Evolutionary conservation across 495 filamentous ascomycete genomes (phyloP), one percentile per base, ranked within the genome.

Genomic region (Aspergillus ellipticus): DNA sequence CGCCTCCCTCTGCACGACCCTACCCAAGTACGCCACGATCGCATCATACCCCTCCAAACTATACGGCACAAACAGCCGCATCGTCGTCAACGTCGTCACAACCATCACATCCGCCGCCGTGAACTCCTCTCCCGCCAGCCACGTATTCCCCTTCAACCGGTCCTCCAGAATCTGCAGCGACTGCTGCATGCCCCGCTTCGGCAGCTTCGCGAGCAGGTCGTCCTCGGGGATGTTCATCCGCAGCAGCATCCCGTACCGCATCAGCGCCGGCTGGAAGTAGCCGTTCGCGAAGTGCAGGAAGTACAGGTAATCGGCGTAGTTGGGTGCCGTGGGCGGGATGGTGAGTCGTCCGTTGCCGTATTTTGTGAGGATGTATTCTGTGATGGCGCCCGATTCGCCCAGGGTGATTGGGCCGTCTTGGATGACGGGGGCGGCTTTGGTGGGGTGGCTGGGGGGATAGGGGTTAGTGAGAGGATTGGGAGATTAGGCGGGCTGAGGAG

Each of bases 21-120:
- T 66, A 42, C 67, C 49, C 49, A 84, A 63, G 65, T 78, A 86
- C 10, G 22, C 59, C 53, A 82, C 24, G 22, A 85, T 71, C 24
- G 67, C 68, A 22, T 52, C 52, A 61, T 78, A 82, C 8, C 48
- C 53, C 1, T 49, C 52, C 31, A 85, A 65, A 43, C 74, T 66
- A 35, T 67, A 68, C 42, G 67, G 66, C 0, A 51, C 41, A 57
- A 77, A 83, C 33, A 63, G 64, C 39, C 82, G 66, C 72, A 82
- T 69, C 21, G 77, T 82, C 9, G 80, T 82, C 42, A 85, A 62
- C 39, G 66, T 64, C 54, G 70, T 78, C 9, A 83, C 70, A 11
- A 58, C 67, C 80, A 83, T 84, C 24, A 85, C 66, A 71, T 86
- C 83, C 6, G 82, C 82, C 6, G 71, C 79, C 1, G 77, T 84